phyloP scores from a whole-genome alignment of 1,139 yeast species.

The Candida frijolesensis region DNA sequence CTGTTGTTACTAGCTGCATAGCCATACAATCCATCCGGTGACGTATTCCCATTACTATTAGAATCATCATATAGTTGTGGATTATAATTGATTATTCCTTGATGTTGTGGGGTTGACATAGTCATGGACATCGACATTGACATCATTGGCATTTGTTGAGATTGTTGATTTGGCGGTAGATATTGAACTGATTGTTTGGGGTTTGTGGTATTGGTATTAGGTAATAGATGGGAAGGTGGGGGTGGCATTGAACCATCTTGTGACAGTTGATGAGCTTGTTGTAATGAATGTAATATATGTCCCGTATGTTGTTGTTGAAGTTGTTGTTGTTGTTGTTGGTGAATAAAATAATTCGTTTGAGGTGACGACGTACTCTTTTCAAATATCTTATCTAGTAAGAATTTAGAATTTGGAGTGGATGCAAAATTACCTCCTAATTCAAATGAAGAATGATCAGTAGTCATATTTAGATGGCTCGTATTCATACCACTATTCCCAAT shows the following conservation, averaged over 20 bases:
- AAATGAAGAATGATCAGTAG: constrained; percentile 38
- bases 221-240: constrained; percentile 6
- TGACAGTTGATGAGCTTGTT: constrained; percentile 13
- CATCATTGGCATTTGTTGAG: constrained; percentile 19
- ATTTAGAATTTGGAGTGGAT: constrained; percentile 48
- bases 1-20: neutral
- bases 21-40: constrained; percentile 3
- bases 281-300: constrained; percentile 12
- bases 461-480: constrained; percentile 26
- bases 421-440: constrained; percentile 36
- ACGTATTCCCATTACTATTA: neutral
- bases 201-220: constrained; percentile 5
- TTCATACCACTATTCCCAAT: constrained; percentile 24
- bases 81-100: constrained; percentile 14
- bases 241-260: constrained; percentile 12
- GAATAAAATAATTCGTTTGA: constrained; percentile 14
- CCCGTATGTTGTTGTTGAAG: constrained; percentile 6
- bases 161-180: constrained; percentile 19
- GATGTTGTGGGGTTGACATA: constrained; percentile 52
- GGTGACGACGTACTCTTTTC: constrained; percentile 39
- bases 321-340: constrained; percentile 5
- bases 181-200: constrained; percentile 9
- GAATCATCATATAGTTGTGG: constrained; percentile 1
- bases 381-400: constrained; percentile 41
- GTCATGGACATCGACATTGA: constrained; percentile 43